Base-by-base conservation (phyloP, 116 monocot species). In the Cymodocea nodosa region DNA sequence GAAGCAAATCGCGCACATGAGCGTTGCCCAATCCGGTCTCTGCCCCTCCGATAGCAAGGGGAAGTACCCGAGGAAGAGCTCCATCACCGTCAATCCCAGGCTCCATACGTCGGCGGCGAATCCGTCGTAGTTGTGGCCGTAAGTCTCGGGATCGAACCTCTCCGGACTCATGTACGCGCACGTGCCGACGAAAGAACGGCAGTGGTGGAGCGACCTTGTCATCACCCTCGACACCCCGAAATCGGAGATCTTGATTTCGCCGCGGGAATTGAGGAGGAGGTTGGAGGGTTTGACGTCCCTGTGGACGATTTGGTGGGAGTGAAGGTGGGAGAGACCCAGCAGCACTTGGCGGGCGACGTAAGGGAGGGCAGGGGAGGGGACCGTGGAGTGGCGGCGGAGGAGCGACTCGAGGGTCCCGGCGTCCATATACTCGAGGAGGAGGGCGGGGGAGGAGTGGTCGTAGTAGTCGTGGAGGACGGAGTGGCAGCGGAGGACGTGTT, bases 251-350 rank as follows among this genome's bases (percentile, higher is more conserved):
- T 90, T 94, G 67, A 94, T 61, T 40, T 77, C 83, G 52, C 90
- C 90, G 51, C 36, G 48, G 34, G 73, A 6, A 55, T 54, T 81
- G 48, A 87, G 56, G 57, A 94, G 90, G 53, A 94, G 69, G 73
- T 94, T 94, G 2, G 81, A 69, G 3, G 94, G 94, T 74, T 94
- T 94, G 73, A 94, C 67, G 77, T 94, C 94, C 39, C 87, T 84
- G 76, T 94, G 94, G 20, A 82, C 94, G 79, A 94, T 82, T 39
- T 79, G 48, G 35, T 67, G 78, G 1, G 83, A 64, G 70, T 90
- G 90, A 67, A 94, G 87, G 82, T 90, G 76, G 23, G 77, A 48
- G 19, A 94, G 78, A 11, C 84, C 94, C 13, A 50, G 58, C 19
- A 94, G 81, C 8, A 80, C 78, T 54, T 84, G 90, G 18, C 75